phyloP scores from a whole-genome alignment of 192 early-diverging fungal genomes.

The Rhizophlyctis rosea region DNA sequence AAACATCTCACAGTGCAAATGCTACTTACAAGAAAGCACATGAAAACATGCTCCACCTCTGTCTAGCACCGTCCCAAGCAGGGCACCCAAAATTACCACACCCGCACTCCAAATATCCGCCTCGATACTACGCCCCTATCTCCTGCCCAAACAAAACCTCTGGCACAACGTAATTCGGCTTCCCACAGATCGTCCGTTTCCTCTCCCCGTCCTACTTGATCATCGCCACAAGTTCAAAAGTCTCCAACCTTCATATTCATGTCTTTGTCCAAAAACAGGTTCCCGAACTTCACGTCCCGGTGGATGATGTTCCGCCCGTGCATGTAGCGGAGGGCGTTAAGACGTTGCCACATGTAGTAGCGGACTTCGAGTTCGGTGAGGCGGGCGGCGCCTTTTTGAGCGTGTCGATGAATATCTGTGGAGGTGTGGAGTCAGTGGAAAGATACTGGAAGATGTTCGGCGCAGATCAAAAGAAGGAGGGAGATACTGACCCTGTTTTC shows the following conservation, averaged over 20 bases:
- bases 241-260: slow-evolving; percentile 91
- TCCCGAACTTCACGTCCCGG: slow-evolving; percentile 93
- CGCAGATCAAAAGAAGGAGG: no score
- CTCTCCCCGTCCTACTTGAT: slow-evolving; percentile 76
- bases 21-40: no score
- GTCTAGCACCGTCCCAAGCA: no score
- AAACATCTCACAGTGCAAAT: no score
- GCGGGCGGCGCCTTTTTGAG: slow-evolving; percentile 66
- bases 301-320: slow-evolving; percentile 82
- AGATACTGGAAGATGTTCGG: no score
- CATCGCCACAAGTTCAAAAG: slow-evolving; percentile 91
- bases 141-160: slow-evolving; percentile 81
- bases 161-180: slow-evolving; percentile 96
- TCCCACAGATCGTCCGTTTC: slow-evolving; percentile 95
- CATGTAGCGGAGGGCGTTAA: slow-evolving; percentile 77
- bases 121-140: slow-evolving; percentile 84
- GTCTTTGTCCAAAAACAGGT: slow-evolving; percentile 78
- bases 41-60: no score
- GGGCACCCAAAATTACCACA: slow-evolving; percentile 88
- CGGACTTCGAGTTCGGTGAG: slow-evolving; percentile 89
- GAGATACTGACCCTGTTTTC: slow-evolving; percentile 66
- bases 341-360: slow-evolving; percentile 79
- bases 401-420: slow-evolving; percentile 79
- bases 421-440: neutral
- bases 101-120: slow-evolving; percentile 95